Conservation (phyloP, 2,329 filamentous ascomycete genomes). For the Botrytis hyacinthi region DNA sequence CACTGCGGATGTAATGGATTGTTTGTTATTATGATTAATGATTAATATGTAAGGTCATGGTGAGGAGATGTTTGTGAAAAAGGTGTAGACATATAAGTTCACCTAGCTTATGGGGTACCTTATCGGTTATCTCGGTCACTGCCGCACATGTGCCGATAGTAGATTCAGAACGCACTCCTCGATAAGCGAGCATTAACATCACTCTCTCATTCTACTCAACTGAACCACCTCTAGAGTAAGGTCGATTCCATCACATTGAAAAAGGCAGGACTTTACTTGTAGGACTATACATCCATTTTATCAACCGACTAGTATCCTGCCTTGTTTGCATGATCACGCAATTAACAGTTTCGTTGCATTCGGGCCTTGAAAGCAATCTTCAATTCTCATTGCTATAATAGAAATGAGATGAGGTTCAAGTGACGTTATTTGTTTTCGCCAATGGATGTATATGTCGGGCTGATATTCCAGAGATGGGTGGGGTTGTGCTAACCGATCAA, state of each 20-base stretch:
- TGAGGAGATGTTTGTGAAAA: background rate
- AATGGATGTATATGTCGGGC: background rate
- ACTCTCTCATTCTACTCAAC: background rate
- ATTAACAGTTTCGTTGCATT: background rate
- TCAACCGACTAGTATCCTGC: background rate
- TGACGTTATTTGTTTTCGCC: background rate
- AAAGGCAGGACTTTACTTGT: background rate
- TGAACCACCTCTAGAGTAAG: background rate
- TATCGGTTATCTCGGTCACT: constrained; percentile 7
- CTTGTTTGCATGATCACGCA: too few species aligned
- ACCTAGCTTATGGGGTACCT: background rate
- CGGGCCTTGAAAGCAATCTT: too few species aligned
- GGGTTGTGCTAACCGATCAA: background rate
- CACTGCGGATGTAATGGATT: background rate
- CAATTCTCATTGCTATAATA: background rate
- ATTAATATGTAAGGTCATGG: background rate
- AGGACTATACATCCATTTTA: background rate
- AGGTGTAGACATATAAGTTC: background rate
- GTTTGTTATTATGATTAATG: background rate
- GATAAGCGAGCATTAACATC: background rate
- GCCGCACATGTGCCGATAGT: background rate
- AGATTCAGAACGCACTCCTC: background rate
- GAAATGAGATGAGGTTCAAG: background rate
- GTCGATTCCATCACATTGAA: background rate
- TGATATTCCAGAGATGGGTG: background rate